Base-by-base conservation (phyloP, 495 filamentous ascomycete genomes). In the Pseudevernia furfuracea region DNA sequence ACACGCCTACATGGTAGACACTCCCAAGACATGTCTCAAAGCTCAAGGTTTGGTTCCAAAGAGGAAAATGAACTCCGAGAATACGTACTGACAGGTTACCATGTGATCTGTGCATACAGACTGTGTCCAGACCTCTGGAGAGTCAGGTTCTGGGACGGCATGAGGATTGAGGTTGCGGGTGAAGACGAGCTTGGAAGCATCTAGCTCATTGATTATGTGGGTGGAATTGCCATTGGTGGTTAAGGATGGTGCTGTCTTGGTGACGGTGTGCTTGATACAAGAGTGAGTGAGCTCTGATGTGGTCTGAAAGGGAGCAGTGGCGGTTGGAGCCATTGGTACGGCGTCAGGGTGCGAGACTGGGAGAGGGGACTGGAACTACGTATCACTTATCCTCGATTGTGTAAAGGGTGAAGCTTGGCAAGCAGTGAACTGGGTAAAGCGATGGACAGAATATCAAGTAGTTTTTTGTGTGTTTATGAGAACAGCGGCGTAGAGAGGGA, bases 161-260 rank as follows among this genome's bases (percentile, higher is more conserved):
- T 87, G 87, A 0, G 87, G 85, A 28, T 79, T 78, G 61, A 81
- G 83, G 60, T 88, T 89, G 65, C 82, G 79, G 66, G 82, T 88
- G 75, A 87, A 82, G 62, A 76, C 86, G 73, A 93, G 80, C 64
- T 83, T 85, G 53, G 90, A 92, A 71, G 84, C 85, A 71, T 96
- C 85, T 44, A 96, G 83, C 62, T 82, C 76, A 25, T 75, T 73
- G 28, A 46, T 19, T 11, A 72, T 23, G 25, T 32, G 58, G 19
- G 46, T 32, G 36, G 30, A 28, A 49, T 23, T 9, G 58, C 49
- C 43, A 62, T 66, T 58, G 39, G 32, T 5, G 52, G 30, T 55
- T 12, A 58, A 28, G 1, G 62, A 65, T 36, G 66, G 58, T 17
- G 57, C 62, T 56, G 73, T 67, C 36, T 72, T 73, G 39, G 70